A percentile compares a stretch with the other conserved stretches of the same genome.
phyloP scores from a whole-genome alignment of 176 grass and related monocot species.

The Lolium perenne region DNA sequence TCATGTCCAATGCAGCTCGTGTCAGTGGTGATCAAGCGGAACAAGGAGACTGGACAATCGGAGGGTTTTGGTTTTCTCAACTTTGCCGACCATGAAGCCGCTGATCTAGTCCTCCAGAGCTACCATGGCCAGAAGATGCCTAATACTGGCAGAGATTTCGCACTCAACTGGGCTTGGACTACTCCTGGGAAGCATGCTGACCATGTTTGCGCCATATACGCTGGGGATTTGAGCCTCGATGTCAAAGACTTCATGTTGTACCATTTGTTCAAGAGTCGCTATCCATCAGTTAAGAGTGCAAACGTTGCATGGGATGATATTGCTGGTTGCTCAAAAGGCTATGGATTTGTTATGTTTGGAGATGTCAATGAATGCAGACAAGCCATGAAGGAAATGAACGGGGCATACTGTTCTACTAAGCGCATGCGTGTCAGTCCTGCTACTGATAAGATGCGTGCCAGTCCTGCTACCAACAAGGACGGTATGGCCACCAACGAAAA shows the following conservation, averaged over 20 bases:
- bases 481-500: not conserved
- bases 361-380: conserved; percentile 61
- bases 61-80: conserved; percentile 75
- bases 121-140: conserved; percentile 87
- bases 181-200: conserved; percentile 63
- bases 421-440: not conserved
- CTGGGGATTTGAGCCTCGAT: conserved; percentile 78
- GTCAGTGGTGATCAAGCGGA: conserved; percentile 51
- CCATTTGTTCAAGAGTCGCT: conserved; percentile 73
- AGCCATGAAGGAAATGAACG: not conserved
- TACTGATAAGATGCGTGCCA: not conserved
- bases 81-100: conserved; percentile 44
- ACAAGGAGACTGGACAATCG: conserved; percentile 51
- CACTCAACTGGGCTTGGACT: conserved; percentile 66
- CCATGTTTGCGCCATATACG: conserved; percentile 68
- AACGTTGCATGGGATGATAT: conserved; percentile 74
- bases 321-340: conserved; percentile 75
- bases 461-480: not conserved
- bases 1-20: conserved; percentile 42
- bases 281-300: conserved; percentile 77
- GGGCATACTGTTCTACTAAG: not conserved
- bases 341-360: conserved; percentile 85
- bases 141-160: conserved; percentile 60
- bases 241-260: conserved; percentile 84
- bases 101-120: conserved; percentile 58